Evolutionary conservation across 2,329 filamentous ascomycete genomes (phyloP), one percentile per base, ranked within the genome.

Genomic region (Colletotrichum magnum): DNA sequence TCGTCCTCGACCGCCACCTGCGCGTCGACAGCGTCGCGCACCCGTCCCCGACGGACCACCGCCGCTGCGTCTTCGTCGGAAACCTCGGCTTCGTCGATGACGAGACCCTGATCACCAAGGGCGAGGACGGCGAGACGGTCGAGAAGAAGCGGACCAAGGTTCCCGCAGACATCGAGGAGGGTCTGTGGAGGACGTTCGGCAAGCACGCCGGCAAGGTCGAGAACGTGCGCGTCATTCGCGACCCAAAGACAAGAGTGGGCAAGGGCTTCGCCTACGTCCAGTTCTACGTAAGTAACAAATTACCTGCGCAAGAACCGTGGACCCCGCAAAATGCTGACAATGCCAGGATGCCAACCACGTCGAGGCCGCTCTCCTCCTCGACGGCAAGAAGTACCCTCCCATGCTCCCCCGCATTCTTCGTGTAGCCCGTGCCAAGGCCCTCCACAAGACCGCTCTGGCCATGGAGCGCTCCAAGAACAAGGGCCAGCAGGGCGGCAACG

Each of bases 181-280:
- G 96, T 6, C 87, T 97, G 2, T 97, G 94, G 94, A 88, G 90
- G 53, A 91, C 92, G 21, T 97, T 97, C 76, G 83, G 86, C 69
- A 89, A 92, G 78, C 79, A 87, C 60, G 91, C 88, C 70, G 95
- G 95, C 73, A 93, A 88, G 72, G 93, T 99, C 13, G 95, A 99
- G 81, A 97, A 92, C 77, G 97, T 99, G 43, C 93, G 96, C 41
- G 94, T 99, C 21, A 89, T 98, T 58, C 90, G 96, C 64, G 96
- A 99, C 77, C 86, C 93, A 71, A 92, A 93, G 73, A 99, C 97
- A 7, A 90, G 97, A 58, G 94, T 99, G 36, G 94, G 96, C 76
- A 99, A 99, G 79, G 96, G 96, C 5, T 94, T 99, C 77, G 97
- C 97, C 71, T 99, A 99, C 76, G 95, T 99, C 16, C 96, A 99